Evolutionary conservation across 2,329 filamentous ascomycete genomes (phyloP), one percentile per base, ranked within the genome.

Genomic region (Drechslera avenae): DNA sequence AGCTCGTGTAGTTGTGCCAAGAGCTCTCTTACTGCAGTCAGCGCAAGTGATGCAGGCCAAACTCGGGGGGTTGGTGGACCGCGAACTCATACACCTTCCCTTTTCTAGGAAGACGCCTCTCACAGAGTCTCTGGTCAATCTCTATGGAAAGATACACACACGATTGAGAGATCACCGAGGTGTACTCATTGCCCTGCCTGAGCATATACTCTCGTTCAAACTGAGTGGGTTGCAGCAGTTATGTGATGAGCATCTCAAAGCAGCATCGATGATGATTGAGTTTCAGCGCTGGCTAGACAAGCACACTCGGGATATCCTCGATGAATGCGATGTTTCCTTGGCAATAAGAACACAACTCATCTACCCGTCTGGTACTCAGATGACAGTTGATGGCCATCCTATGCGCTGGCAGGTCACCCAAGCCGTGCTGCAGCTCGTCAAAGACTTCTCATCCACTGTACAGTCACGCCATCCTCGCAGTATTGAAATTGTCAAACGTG

Each of bases 141-240:
- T 58, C 4, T 79, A 77, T 44, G 58, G 47, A 1, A 30, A 67
- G 0, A 65, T 81, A 0, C 79, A 81, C 9, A 57, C 66, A 1
- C 67, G 79, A 0, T 75, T 81, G 14, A 67, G 74, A 16, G 60
- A 67, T 1, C 61, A 60, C 0, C 72, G 73, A 0, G 86, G 85
- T 0, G 68, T 89, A 0, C 76, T 89, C 17, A 68, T 89, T 0
- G 77, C 79, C 0, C 76, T 85, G 1, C 86, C 86, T 0, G 86
- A 88, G 46, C 83, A 89, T 52, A 73, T 85, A 0, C 71, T 89
- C 5, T 89, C 86, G 0, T 87, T 87, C 66, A 83, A 81, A 59
- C 73, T 89, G 2, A 85, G 83, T 51, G 84, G 83, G 0, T 62
- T 83, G 0, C 84, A 88, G 56, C 76, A 78, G 2, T 64, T 87